A percentile compares a stretch with the other conserved stretches of the same genome.
Evolutionary conservation across 257 asterid genomes (phyloP).

Genomic region (Phtheirospermum japonicum): DNA sequence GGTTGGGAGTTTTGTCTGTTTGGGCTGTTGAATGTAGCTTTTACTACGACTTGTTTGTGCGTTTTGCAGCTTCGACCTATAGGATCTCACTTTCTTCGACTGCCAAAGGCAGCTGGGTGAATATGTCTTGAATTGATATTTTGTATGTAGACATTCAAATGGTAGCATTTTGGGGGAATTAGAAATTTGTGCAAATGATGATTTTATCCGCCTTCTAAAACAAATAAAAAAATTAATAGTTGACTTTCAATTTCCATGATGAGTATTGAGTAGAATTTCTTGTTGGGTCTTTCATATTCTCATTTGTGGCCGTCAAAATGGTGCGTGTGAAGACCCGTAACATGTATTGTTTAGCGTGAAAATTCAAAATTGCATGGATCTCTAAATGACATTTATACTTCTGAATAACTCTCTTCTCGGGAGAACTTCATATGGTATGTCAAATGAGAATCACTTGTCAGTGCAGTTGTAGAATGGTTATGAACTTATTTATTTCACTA

Average conservation of each 20-base stretch:
- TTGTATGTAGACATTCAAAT: slow-evolving; percentile 14
- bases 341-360: neutral
- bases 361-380: neutral
- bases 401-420: slow-evolving; percentile 5
- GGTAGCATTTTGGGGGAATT: slow-evolving; percentile 8
- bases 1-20: slow-evolving; percentile 21
- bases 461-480: slow-evolving; percentile 2
- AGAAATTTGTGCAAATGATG: slow-evolving; percentile 15
- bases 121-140: neutral
- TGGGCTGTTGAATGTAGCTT: slow-evolving; percentile 18
- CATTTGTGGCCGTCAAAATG: neutral
- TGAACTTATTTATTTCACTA: neutral
- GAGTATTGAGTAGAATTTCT: neutral
- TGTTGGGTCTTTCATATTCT: slow-evolving; percentile 6
- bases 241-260: neutral
- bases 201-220: neutral
- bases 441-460: slow-evolving; percentile 2
- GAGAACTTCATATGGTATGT: neutral
- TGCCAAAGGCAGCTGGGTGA: neutral
- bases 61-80: slow-evolving; percentile 9
- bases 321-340: neutral
- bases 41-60: neutral
- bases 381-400: neutral
- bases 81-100: neutral
- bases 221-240: neutral